Base-by-base conservation (phyloP, 148 eudicot genomes). In the Fallopia convolvulus region DNA sequence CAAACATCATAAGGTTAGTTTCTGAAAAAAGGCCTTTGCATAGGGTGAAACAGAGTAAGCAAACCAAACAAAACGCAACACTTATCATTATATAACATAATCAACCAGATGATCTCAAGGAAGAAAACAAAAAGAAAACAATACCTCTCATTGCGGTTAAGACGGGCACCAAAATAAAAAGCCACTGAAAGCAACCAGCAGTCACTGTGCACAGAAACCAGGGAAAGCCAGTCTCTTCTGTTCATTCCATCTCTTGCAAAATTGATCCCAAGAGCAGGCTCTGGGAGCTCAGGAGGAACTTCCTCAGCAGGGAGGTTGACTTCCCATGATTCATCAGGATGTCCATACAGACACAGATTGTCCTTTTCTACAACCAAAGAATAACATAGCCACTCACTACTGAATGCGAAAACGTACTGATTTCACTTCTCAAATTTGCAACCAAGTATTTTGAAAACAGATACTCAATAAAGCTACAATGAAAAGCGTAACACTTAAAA, bases 241-340 rank as follows among this genome's bases (percentile, higher is more conserved):
- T 86, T 85, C 98, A 93, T 93, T 50, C 98, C 98, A 78, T 93
- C 98, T 74, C 98, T 88, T 7, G 98, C 98, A 82, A 93, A 93
- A 83, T 93, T 93, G 79, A 93, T 93, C 78, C 98, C 98, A 33
- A 93, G 87, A 50, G 98, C 98, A 68, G 98, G 98, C 86, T 93
- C 98, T 32, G 98, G 98, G 83, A 93, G 96, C 87, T 93, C 98
- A 0, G 98, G 96, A 72, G 98, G 98, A 75, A 93, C 98, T 85
- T 93, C 96, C 80, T 93, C 98, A 6, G 98, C 96, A 14, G 98
- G 98, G 71, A 93, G 88, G 84, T 87, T 89, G 18, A 93, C 98
- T 85, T 93, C 98, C 98, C 98, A 93, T 33, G 84, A 71, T 79
- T 91, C 96, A 86, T 86, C 87, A 36, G 93, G 84, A 80, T 89